phyloP scores from a whole-genome alignment of 1,139 yeast genomes.

The Diutina catenulata region DNA sequence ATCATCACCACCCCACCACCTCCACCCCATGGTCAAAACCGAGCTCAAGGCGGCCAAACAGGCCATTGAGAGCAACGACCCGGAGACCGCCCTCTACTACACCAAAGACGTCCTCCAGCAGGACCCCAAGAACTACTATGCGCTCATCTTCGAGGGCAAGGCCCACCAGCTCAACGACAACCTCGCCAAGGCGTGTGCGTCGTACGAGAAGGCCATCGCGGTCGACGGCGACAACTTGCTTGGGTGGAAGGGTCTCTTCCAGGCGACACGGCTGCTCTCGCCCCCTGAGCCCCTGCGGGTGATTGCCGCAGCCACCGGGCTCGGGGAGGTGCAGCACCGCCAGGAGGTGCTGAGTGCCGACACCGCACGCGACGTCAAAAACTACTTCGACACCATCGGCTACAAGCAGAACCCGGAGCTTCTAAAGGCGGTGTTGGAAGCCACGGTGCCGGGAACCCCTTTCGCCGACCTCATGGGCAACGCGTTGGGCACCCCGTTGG shows the following conservation, averaged over 20 bases:
- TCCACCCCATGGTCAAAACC: conserved; percentile 18
- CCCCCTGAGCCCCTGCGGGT: conserved; percentile 30
- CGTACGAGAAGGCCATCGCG: conserved; percentile 45
- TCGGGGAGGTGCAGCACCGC: conserved; percentile 16
- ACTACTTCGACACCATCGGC: conserved; percentile 27
- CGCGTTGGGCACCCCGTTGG: conserved; percentile 36
- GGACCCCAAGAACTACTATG: conserved; percentile 54
- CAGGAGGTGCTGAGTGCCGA: conserved; percentile 32
- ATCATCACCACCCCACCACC: not conserved
- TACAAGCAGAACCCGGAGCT: conserved; percentile 19
- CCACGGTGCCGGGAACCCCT: conserved; percentile 51
- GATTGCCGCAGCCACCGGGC: conserved; percentile 29
- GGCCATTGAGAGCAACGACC: conserved; percentile 46
- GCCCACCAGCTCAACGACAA: conserved; percentile 35
- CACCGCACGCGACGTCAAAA: conserved; percentile 32
- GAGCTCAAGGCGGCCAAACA: conserved; percentile 47
- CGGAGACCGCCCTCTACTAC: conserved; percentile 42
- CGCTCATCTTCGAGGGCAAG: conserved; percentile 53
- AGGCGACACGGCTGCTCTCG: conserved; percentile 14
- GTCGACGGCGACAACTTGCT: conserved; percentile 42
- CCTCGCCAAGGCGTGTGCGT: conserved; percentile 28
- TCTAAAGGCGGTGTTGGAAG: conserved; percentile 35
- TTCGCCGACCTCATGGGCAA: conserved; percentile 47
- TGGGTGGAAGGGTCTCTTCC: conserved; percentile 77
- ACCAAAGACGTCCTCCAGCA: conserved; percentile 38